Evolutionary conservation across 768 basidiomycete genomes (phyloP), one percentile per base, ranked within the genome.

Genomic region (Trametes gibbosa): DNA sequence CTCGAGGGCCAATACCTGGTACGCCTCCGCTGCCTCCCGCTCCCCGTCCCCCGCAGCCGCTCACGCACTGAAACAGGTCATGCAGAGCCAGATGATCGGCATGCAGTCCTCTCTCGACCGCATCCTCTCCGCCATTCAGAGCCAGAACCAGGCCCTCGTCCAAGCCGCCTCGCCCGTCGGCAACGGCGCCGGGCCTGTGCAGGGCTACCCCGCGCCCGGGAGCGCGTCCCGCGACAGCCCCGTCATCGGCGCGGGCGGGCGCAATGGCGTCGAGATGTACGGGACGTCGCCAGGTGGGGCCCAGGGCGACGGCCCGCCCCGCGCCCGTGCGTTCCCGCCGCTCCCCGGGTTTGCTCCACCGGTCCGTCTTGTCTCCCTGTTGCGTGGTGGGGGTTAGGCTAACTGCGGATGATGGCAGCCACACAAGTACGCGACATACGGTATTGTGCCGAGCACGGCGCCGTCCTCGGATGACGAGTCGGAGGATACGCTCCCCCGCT

Each of bases 81-180:
- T 94, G 84, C 90, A 94, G 72, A 91, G 90, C 74, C 92, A 93
- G 71, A 92, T 94, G 89, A 93, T 94, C 66, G 92, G 92, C 66
- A 90, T 94, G 87, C 92, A 94, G 73, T 89, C 90, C 5, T 89
- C 91, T 24, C 72, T 94, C 63, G 92, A 94, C 73, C 83, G 92
- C 51, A 94, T 94, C 69, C 75, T 94, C 54, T 76, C 81, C 45
- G 86, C 83, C 2, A 77, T 93, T 57, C 88, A 83, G 66, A 68
- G 51, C 42, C 62, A 75, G 52, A 58, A 50, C 51, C 62, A 69
- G 42, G 66, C 62, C n/a, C 65, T 67, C 10, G 64, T 43, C 17
- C 73, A 74, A 50, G 21, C n/a, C 48, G 76, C 70, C 32, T 67
- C 58, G 46, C 56, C 57, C 29, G 29, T 32, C 29, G 29, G 29